Evolutionary conservation across 1,139 yeast species (phyloP).

Genomic region (Kluyveromyces sp.): DNA sequence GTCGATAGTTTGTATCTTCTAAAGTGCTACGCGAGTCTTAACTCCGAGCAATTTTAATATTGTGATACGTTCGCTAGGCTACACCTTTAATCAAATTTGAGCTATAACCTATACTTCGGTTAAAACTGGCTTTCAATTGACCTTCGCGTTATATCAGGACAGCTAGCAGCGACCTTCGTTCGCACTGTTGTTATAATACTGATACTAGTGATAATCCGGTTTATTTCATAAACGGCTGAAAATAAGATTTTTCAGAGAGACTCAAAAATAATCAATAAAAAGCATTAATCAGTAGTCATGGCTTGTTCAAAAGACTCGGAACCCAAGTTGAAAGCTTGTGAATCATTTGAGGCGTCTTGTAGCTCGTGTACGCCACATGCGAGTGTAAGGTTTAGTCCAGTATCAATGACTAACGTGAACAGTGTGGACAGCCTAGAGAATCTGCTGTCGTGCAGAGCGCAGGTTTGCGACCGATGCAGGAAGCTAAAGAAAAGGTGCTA

Average conservation of each 20-base stretch:
- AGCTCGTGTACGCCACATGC: background rate
- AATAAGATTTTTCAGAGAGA: no score
- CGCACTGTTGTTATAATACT: no score
- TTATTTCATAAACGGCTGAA: background rate
- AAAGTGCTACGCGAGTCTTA: no score
- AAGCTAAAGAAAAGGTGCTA: conserved; percentile 14
- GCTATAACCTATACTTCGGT: no score
- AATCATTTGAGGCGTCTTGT: background rate
- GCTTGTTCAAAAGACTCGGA: background rate
- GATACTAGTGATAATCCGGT: background rate
- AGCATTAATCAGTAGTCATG: background rate
- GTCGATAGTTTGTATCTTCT: no score
- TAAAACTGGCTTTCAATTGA: no score
- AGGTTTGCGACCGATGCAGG: conserved; percentile 15
- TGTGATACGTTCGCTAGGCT: no score
- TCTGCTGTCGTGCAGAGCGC: conserved; percentile 8
- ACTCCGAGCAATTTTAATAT: background rate
- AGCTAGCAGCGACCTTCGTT: no score
- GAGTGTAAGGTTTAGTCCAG: conserved; percentile 1
- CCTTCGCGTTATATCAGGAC: no score
- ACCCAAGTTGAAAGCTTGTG: background rate
- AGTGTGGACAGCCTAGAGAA: conserved; percentile 7
- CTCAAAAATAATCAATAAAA: background rate
- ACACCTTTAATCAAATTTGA: no score
- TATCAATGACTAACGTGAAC: conserved; percentile 2